phyloP scores from a whole-genome alignment of 345 rosid genomes.

The Syzygium oleosum region DNA sequence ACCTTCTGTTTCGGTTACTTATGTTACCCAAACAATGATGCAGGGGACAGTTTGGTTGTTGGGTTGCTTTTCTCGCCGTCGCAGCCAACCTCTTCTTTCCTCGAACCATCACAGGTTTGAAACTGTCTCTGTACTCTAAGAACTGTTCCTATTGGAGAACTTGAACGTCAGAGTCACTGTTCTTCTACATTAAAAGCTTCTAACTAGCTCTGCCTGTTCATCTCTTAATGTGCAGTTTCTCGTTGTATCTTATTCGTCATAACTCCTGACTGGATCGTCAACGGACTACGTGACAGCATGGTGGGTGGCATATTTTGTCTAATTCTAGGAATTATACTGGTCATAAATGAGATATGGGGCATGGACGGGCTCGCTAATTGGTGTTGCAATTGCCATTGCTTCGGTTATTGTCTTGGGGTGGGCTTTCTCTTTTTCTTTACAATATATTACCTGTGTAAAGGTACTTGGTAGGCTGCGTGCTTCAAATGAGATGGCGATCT shows the following conservation, averaged over 20 bases:
- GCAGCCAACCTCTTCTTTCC: conserved; percentile 30
- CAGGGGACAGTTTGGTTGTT: conserved; percentile 43
- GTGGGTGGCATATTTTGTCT: conserved; percentile 33
- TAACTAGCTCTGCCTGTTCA: not conserved
- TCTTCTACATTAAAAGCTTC: not conserved
- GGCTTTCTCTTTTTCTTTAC: conserved; percentile 24
- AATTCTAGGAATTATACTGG: conserved; percentile 10
- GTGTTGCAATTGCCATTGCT: conserved; percentile 13
- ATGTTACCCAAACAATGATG: conserved; percentile 1
- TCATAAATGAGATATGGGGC: conserved; percentile 19
- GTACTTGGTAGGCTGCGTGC: conserved; percentile 3
- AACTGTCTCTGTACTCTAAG: not conserved
- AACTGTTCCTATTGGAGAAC: not conserved
- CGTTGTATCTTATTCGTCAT: conserved; percentile 32
- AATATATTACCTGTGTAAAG: conserved; percentile 14
- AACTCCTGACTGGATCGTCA: conserved; percentile 25
- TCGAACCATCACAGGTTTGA: conserved; percentile 28
- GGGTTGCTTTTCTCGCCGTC: conserved; percentile 40
- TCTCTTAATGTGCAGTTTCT: conserved; percentile 12
- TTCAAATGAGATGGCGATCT: not conserved
- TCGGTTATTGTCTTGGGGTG: conserved; percentile 18
- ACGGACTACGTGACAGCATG: conserved; percentile 28
- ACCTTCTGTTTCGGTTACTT: not conserved
- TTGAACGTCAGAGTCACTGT: not conserved
- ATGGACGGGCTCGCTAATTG: conserved; percentile 7